phyloP scores from a whole-genome alignment of 108 stramenopile species.

The Conticribra weissflogii region DNA sequence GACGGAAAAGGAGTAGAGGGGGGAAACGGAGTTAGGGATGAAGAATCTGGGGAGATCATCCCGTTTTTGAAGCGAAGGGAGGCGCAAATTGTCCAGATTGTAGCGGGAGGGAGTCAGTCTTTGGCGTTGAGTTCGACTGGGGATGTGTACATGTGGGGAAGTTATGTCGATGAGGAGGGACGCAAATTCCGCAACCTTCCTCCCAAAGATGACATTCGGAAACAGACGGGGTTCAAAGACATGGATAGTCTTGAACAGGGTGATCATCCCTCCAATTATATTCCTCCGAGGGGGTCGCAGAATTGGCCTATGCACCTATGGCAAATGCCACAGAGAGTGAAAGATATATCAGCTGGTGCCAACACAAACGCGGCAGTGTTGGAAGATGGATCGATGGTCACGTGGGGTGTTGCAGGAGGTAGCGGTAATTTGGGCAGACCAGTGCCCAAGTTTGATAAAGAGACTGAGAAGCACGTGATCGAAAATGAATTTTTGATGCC shows the following conservation, averaged over 20 bases:
- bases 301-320: constrained; percentile 43
- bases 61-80: constrained; percentile 11
- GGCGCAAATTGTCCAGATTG: constrained; percentile 61
- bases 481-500: constrained; percentile 63
- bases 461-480: constrained; percentile 31
- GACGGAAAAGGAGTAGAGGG: too few relatives aligned
- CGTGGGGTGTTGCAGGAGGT: constrained; percentile 68
- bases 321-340: constrained; percentile 30
- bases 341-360: constrained; percentile 54
- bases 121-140: constrained; percentile 69
- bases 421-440: constrained; percentile 42
- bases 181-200: constrained; percentile 48
- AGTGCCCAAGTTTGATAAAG: constrained; percentile 26
- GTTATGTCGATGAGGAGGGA: constrained; percentile 75
- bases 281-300: constrained; percentile 31
- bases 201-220: constrained; percentile 35
- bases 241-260: constrained; percentile 29
- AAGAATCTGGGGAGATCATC: not conserved
- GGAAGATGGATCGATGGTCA: constrained; percentile 63
- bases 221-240: constrained; percentile 26
- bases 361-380: constrained; percentile 61
- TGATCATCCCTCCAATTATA: constrained; percentile 1
- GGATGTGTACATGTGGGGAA: constrained; percentile 67
- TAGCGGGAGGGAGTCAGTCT: constrained; percentile 79
- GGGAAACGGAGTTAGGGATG: not conserved